These are phyloP conservation scores for Ogataea paradorogensis DNA, from an alignment of 805 yeast genomes.

Conservation along the genomic window DNA sequence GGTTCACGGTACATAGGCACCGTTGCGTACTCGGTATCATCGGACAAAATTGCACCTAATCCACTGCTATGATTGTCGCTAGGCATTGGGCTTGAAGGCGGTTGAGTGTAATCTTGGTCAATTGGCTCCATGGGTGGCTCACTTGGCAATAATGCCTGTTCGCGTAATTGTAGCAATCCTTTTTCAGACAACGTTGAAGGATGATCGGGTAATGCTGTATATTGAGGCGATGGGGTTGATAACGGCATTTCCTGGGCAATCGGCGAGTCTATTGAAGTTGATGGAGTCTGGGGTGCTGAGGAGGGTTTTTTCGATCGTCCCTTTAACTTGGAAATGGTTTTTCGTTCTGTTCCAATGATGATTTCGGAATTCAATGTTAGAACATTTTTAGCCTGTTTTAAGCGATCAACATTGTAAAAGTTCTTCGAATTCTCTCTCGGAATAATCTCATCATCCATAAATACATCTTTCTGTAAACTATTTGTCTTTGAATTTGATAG, in stretches of 20 bases:
- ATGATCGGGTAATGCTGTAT: conserved; percentile 11
- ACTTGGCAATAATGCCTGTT: conserved; percentile 62
- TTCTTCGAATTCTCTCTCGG: conserved; percentile 19
- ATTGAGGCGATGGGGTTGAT: conserved; percentile 7
- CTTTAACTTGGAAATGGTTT: conserved; percentile 29
- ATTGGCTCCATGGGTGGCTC: conserved; percentile 35
- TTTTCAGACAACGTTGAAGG: conserved; percentile 48
- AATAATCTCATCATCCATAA: conserved; percentile 26
- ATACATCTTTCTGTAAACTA: conserved; percentile 13
- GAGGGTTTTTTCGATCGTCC: conserved; percentile 7
- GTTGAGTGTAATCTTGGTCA: conserved; percentile 10
- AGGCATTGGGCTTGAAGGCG: conserved; percentile 6
- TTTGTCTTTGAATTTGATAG: conserved; percentile 51
- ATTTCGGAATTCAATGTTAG: conserved; percentile 79
- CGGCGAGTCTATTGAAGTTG: conserved; percentile 6
- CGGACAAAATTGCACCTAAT: conserved; percentile 3
- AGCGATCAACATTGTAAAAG: conserved; percentile 75
- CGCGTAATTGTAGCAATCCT: conserved; percentile 50
- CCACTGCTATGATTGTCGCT: background rate
- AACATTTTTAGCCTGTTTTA: conserved; percentile 73
- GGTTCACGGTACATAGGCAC: conserved; percentile 20
- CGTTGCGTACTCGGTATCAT: conserved; percentile 14
- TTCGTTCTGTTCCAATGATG: conserved; percentile 74
- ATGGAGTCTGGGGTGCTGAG: conserved; percentile 5
- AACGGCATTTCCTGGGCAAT: background rate